Conservation (phyloP, 2,329 filamentous ascomycete genomes). For the Zymoseptoria pseudotritici region DNA sequence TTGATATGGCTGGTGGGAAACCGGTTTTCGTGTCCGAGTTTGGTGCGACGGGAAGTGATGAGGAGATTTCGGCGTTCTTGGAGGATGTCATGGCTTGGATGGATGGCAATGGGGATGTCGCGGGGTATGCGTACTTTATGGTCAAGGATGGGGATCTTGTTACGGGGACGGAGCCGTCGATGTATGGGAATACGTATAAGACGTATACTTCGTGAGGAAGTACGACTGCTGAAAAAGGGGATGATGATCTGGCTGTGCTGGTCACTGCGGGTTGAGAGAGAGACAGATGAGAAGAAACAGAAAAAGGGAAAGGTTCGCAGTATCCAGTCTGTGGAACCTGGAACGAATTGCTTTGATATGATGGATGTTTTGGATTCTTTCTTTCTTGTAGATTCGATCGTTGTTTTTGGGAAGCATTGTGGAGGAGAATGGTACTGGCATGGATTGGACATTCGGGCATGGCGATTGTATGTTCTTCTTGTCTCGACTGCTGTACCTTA, state of each 20-base stretch:
- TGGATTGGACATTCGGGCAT: neutral
- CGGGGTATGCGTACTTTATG: slow-evolving; percentile 36
- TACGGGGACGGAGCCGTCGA: slow-evolving; percentile 24
- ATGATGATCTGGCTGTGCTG: neutral
- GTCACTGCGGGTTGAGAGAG: neutral
- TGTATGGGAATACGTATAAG: slow-evolving; percentile 26
- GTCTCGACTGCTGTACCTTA: neutral
- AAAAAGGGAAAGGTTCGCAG: neutral
- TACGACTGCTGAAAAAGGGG: neutral
- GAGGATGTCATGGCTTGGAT: slow-evolving; percentile 41
- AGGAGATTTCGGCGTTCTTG: slow-evolving; percentile 44
- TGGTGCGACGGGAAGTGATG: slow-evolving; percentile 42
- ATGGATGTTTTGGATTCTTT: neutral
- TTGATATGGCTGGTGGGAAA: slow-evolving; percentile 30
- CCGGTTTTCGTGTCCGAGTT: slow-evolving; percentile 61
- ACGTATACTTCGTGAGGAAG: slow-evolving; percentile 11
- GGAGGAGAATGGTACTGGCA: neutral
- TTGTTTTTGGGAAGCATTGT: neutral
- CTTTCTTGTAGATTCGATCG: neutral
- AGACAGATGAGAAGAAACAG: neutral
- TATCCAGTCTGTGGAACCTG: neutral
- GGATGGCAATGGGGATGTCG: slow-evolving; percentile 33
- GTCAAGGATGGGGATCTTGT: slow-evolving; percentile 30
- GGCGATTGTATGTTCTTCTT: neutral
- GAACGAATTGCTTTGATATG: neutral